These are phyloP conservation scores for Kwoniella heveanensis DNA, from an alignment of 768 basidiomycete genomes.

Conservation along the genomic window DNA sequence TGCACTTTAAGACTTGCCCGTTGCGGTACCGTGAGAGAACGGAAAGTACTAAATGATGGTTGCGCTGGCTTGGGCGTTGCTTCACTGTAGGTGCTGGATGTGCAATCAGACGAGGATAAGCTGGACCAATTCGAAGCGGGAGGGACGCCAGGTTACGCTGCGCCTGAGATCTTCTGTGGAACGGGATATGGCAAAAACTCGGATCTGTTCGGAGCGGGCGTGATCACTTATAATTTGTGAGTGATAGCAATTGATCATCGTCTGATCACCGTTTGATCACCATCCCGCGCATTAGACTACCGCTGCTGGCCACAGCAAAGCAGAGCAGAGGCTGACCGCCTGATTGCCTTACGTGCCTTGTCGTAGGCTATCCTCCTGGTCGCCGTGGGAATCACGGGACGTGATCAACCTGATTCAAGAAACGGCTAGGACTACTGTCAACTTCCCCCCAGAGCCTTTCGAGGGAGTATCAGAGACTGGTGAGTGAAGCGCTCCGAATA, in stretches of 20 bases:
- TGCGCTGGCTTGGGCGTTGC: no score
- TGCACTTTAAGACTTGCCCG: no score
- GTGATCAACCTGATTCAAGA: conserved; percentile 32
- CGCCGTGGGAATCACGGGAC: conserved; percentile 34
- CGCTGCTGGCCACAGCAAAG: no score
- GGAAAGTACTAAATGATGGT: no score
- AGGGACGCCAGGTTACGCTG: conserved; percentile 42
- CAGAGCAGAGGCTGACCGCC: not conserved
- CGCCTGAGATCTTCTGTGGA: conserved; percentile 34
- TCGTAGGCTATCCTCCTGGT: conserved; percentile 34
- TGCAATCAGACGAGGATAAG: conserved; percentile 22
- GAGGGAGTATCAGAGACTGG: conserved; percentile 36
- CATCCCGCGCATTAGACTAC: no score
- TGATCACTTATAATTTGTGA: conserved; percentile 39
- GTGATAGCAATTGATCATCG: not conserved
- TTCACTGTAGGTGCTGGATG: conserved; percentile 31
- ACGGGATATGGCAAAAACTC: conserved; percentile 41
- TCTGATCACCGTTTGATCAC: no score
- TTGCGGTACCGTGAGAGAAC: no score
- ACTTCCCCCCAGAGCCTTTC: conserved; percentile 33
- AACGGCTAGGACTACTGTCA: conserved; percentile 19
- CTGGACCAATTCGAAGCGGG: conserved; percentile 30
- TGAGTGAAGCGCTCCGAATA: no score
- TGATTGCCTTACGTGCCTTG: not conserved
- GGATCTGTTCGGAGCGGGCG: conserved; percentile 40